Evolutionary conservation across 169 alveolate species (phyloP).

Genomic region (Plasmodium relictum): DNA sequence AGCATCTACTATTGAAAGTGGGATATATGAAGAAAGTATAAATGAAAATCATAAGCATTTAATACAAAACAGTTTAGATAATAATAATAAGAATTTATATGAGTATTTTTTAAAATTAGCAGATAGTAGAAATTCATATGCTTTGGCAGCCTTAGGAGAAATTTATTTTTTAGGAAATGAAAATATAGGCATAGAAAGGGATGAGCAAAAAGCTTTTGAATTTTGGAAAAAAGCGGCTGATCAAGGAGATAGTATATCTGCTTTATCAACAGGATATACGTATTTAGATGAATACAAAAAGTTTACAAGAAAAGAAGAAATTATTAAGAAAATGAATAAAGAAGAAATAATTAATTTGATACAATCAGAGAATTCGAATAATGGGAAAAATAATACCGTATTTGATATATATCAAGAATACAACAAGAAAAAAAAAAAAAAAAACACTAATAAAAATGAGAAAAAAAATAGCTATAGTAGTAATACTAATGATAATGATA

Average conservation of each 20-base stretch:
- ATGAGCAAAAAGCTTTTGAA: slow-evolving; percentile 86
- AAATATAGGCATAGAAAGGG: slow-evolving; percentile 81
- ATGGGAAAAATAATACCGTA: neutral
- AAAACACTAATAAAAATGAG: neutral
- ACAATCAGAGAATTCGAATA: slow-evolving; percentile 9
- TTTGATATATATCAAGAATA: slow-evolving; percentile 4
- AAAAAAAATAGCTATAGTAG: neutral
- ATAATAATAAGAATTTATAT: slow-evolving; percentile 76
- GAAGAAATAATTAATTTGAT: slow-evolving; percentile 26
- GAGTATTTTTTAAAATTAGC: slow-evolving; percentile 79
- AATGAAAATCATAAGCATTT: slow-evolving; percentile 29
- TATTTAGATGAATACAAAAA: slow-evolving; percentile 79
- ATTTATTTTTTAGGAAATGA: slow-evolving; percentile 89
- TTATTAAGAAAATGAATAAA: slow-evolving; percentile 19
- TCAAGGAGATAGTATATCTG: slow-evolving; percentile 90
- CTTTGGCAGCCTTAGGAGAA: slow-evolving; percentile 88
- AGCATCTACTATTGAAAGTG: slow-evolving; percentile 28
- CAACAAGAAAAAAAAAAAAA: neutral
- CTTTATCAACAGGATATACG: slow-evolving; percentile 88
- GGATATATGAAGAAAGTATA: slow-evolving; percentile 26
- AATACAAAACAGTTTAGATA: slow-evolving; percentile 52
- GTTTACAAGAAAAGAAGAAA: slow-evolving; percentile 45
- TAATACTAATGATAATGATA: neutral
- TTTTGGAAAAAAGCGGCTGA: slow-evolving; percentile 91
- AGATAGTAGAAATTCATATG: slow-evolving; percentile 75